Conservation (phyloP, 805 yeast species). For the Scheffersomyces spartinae region DNA sequence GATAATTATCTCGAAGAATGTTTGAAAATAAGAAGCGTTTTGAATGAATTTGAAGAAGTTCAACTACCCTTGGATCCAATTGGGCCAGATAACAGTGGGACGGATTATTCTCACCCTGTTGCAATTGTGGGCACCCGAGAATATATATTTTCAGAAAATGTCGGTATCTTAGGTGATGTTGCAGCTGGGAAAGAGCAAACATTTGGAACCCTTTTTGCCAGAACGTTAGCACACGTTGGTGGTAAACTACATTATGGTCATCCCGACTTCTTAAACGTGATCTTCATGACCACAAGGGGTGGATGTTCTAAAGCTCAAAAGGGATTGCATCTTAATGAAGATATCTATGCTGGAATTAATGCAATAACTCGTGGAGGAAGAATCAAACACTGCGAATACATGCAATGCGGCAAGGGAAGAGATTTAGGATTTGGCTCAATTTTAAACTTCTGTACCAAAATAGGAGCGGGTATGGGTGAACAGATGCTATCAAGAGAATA, state of each 20-base stretch:
- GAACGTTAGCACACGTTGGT: constrained; percentile 88
- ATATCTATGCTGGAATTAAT: constrained; percentile 91
- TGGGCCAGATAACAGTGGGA: constrained; percentile 48
- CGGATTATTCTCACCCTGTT: constrained; percentile 44
- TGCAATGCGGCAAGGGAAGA: constrained; percentile 95
- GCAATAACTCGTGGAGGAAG: constrained; percentile 85
- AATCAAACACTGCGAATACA: constrained; percentile 90
- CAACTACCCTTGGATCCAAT: constrained; percentile 25
- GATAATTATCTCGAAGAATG: constrained; percentile 94
- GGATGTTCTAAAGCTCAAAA: constrained; percentile 93
- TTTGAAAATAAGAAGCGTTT: constrained; percentile 73
- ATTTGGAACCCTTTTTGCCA: constrained; percentile 88
- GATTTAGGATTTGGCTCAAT: constrained; percentile 91
- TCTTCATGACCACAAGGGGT: constrained; percentile 91
- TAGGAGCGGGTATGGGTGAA: constrained; percentile 98
- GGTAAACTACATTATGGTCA: constrained; percentile 94
- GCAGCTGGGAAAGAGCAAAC: constrained; percentile 98
- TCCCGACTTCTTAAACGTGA: constrained; percentile 87
- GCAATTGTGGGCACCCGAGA: constrained; percentile 95
- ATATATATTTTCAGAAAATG: constrained; percentile 84
- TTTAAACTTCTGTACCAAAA: constrained; percentile 85
- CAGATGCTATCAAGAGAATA: constrained; percentile 88
- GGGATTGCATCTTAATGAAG: constrained; percentile 88
- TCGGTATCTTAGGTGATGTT: constrained; percentile 88
- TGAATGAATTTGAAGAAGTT: constrained; percentile 82